Conservation (phyloP, 108 stramenopile species). For the Nitzschia inconspicua region DNA sequence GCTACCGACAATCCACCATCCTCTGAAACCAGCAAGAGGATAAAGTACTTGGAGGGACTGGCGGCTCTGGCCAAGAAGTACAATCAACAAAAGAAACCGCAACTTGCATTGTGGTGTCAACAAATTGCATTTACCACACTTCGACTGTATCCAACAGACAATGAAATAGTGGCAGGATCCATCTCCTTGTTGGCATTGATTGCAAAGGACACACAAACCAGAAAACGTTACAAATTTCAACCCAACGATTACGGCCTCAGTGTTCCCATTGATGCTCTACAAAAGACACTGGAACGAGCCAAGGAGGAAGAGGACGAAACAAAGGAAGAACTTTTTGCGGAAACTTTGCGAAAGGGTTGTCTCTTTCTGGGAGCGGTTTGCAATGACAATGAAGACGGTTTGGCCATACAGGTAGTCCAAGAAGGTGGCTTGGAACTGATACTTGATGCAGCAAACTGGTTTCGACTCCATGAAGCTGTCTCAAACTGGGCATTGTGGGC, state of each 20-base stretch:
- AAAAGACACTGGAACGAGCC: conserved; percentile 28
- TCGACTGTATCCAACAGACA: conserved; percentile 37
- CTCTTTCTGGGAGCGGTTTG: conserved; percentile 49
- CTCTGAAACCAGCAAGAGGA: too few relatives aligned
- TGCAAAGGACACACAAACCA: conserved; percentile 39
- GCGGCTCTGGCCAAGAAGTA: conserved; percentile 22
- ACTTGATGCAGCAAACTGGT: conserved; percentile 51
- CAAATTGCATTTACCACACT: conserved; percentile 29
- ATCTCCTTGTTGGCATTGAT: conserved; percentile 86
- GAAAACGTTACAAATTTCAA: conserved; percentile 31
- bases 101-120: conserved; percentile 31
- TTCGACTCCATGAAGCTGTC: conserved; percentile 48
- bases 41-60: conserved; percentile 20
- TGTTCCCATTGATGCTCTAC: conserved; percentile 31
- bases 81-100: conserved; percentile 4
- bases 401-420: conserved; percentile 27
- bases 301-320: conserved; percentile 29
- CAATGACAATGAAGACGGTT: conserved; percentile 33
- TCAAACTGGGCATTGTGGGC: conserved; percentile 62
- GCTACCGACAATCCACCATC: too few relatives aligned
- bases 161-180: conserved; percentile 87
- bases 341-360: conserved; percentile 49
- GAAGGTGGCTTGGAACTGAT: conserved; percentile 45
- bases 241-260: conserved; percentile 39
- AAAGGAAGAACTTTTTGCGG: conserved; percentile 39